These are phyloP conservation scores for Quillaja saponaria DNA, from an alignment of 306 rosid genomes.

Conservation along the genomic window DNA sequence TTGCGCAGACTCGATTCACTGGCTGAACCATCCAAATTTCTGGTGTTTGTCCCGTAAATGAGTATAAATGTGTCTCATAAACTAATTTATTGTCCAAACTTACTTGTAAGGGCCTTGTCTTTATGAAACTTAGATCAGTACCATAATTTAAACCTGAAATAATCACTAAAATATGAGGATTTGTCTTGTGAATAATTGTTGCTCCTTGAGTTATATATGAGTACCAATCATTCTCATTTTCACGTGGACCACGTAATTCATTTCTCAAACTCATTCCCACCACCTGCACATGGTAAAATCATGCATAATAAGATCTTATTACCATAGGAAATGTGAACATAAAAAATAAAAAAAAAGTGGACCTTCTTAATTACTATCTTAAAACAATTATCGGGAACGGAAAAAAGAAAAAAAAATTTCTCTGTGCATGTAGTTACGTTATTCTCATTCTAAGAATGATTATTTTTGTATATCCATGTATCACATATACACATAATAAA, in stretches of 20 bases:
- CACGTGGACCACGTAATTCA: slow-evolving; percentile 42
- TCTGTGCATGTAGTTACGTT: too few relatives aligned
- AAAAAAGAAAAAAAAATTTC: too few relatives aligned
- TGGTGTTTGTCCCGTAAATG: slow-evolving; percentile 43
- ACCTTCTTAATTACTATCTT: too few relatives aligned
- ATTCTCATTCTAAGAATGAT: too few relatives aligned
- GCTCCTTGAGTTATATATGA: slow-evolving; percentile 42
- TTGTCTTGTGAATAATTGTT: slow-evolving; percentile 29
- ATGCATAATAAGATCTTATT: not conserved
- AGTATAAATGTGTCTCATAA: slow-evolving; percentile 47
- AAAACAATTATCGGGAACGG: too few relatives aligned
- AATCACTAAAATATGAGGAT: slow-evolving; percentile 33
- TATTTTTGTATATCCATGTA: too few relatives aligned
- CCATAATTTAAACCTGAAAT: slow-evolving; percentile 44
- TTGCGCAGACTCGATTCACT: slow-evolving; percentile 44
- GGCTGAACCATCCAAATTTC: slow-evolving; percentile 46
- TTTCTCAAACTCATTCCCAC: slow-evolving; percentile 49
- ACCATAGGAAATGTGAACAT: too few relatives aligned
- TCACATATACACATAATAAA: too few relatives aligned
- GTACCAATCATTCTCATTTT: slow-evolving; percentile 43
- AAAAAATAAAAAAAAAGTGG: too few relatives aligned
- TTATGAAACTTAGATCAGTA: slow-evolving; percentile 39
- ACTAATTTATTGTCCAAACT: slow-evolving; percentile 40
- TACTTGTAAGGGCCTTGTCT: slow-evolving; percentile 22
- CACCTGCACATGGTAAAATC: slow-evolving; percentile 28